Conservation (phyloP, 163 green algal genomes). For the Trebouxia gelatinosa region DNA sequence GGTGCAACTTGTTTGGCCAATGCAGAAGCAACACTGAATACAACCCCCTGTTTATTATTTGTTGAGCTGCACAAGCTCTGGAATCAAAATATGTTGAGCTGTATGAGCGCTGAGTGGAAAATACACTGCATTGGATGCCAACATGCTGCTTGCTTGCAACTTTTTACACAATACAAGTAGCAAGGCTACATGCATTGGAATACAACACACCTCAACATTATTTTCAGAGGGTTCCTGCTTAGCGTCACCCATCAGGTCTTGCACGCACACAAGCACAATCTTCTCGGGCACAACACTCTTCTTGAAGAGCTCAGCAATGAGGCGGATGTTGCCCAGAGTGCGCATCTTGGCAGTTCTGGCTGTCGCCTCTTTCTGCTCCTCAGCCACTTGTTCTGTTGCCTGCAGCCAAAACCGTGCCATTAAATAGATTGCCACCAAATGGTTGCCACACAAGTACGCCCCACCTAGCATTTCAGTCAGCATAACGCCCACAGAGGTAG, state of each 20-base stretch:
- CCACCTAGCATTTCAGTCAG: too few species aligned
- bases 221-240: slow-evolving; percentile 49
- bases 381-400: slow-evolving; percentile 29
- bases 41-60: background rate
- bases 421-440: too few species aligned
- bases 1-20: too few species aligned
- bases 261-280: slow-evolving; percentile 92
- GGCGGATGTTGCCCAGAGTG: slow-evolving; percentile 92
- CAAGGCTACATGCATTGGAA: too few species aligned
- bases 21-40: background rate
- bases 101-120: too few species aligned
- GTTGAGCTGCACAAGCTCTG: too few species aligned
- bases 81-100: too few species aligned
- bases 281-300: slow-evolving; percentile 87
- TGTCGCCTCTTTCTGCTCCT: slow-evolving; percentile 58
- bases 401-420: too few species aligned
- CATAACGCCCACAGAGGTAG: too few species aligned
- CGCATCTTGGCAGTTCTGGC: slow-evolving; percentile 84
- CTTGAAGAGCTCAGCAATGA: slow-evolving; percentile 98
- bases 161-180: too few species aligned
- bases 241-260: slow-evolving; percentile 69
- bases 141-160: background rate
- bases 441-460: too few species aligned
- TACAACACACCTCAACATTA: slow-evolving; percentile 51
- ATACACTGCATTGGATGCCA: too few species aligned